These are phyloP conservation scores for Epichloe uncinata DNA, from an alignment of 2,329 filamentous ascomycete genomes.

Conservation along the genomic window DNA sequence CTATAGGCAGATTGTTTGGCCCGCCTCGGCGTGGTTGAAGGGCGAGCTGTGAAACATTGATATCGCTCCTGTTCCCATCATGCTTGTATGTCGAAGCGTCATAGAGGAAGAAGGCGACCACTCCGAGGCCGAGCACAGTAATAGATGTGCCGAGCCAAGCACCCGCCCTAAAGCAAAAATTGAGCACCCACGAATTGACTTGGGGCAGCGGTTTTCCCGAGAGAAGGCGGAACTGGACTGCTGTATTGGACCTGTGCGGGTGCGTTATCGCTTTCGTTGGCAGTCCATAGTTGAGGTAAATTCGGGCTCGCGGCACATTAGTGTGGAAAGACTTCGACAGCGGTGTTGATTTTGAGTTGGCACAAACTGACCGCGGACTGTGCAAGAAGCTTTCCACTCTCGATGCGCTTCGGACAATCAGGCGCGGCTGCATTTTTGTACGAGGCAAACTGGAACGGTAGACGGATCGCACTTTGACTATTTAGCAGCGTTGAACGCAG, in stretches of 20 bases:
- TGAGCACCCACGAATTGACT: conserved; percentile 32
- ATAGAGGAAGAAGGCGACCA: conserved; percentile 83
- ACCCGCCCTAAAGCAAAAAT: conserved; percentile 55
- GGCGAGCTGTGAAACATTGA: conserved; percentile 73
- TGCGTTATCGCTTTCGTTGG: background rate
- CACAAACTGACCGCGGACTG: background rate
- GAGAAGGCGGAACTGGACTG: conserved; percentile 14
- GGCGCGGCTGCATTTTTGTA: background rate
- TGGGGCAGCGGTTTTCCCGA: conserved; percentile 42
- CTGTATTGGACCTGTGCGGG: background rate
- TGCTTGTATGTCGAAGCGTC: conserved; percentile 85
- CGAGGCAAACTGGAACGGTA: background rate
- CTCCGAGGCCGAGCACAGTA: conserved; percentile 50
- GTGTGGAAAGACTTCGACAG: background rate
- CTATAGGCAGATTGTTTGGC: conserved; percentile 89
- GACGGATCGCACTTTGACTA: background rate
- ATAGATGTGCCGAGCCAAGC: conserved; percentile 55
- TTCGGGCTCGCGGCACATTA: background rate
- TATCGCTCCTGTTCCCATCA: conserved; percentile 50
- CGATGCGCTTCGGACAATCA: background rate
- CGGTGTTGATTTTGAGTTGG: background rate
- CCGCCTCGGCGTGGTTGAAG: conserved; percentile 71
- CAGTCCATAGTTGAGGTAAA: background rate
- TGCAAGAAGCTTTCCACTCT: background rate
- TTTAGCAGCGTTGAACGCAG: background rate